phyloP scores from a whole-genome alignment of 345 rosid genomes.

The Euphorbia peplus region DNA sequence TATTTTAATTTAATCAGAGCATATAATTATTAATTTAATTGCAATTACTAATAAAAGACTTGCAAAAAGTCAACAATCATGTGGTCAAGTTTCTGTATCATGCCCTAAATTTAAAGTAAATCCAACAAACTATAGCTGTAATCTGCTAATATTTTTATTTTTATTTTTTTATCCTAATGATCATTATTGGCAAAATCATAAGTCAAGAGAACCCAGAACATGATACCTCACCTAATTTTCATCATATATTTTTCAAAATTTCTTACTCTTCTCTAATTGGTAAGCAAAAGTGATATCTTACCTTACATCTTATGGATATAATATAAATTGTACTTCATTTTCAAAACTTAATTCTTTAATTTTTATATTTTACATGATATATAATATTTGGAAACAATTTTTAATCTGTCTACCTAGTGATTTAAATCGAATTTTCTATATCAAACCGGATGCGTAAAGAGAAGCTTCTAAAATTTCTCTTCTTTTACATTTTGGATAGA shows the following conservation, averaged over 20 bases:
- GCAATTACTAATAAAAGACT: background rate
- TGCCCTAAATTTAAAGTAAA: background rate
- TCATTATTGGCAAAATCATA: background rate
- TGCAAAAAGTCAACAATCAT: background rate
- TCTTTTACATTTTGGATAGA: too few species aligned
- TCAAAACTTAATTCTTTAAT: background rate
- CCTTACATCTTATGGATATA: background rate
- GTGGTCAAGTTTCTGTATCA: background rate
- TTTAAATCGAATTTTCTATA: too few species aligned
- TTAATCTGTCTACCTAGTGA: too few species aligned
- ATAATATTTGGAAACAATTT: too few species aligned
- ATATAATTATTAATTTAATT: background rate
- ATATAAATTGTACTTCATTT: too few species aligned
- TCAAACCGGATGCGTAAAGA: too few species aligned
- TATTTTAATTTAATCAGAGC: too few species aligned
- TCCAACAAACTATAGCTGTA: background rate
- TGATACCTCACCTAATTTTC: constrained; percentile 16
- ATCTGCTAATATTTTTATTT: background rate
- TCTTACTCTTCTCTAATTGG: background rate
- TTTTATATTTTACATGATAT: too few species aligned
- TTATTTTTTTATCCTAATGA: background rate
- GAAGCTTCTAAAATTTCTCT: too few species aligned
- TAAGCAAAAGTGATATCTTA: constrained; percentile 8
- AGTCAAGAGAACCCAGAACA: background rate
- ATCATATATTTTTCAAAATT: background rate